Evolutionary conservation across 1,284 basidiomycete genomes (phyloP), one percentile per base, ranked within the genome.

Genomic region (Pterulicium gracile): DNA sequence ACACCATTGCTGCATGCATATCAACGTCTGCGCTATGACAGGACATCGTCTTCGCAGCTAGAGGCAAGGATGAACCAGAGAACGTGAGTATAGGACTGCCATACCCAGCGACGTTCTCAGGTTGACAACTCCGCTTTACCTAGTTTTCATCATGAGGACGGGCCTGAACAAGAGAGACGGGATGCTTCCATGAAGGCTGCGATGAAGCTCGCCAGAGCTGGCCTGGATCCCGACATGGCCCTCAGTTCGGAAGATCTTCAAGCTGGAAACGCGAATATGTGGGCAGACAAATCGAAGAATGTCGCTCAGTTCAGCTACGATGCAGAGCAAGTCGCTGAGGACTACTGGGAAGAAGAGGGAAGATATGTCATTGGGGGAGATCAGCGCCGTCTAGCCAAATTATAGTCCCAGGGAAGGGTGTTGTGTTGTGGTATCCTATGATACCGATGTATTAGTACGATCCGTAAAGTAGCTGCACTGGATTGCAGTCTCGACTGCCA

Each of bases 61-160:
- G 57, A 54, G 12, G 59, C 63, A 14, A 32, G 27, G 42, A 24
- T 36, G 18, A 13, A 39, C 70, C 70, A 66, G 83, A 45, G 80
- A 84, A 60, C 81, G 83, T 49, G 78, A 7, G 27, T 32, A 32
- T n/a, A n/a, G n/a, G n/a, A n/a, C 72, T 0, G 77, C 75, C 0
- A 74, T 80, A 0, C 64, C 83, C 20, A 81, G 79, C 0, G 70
- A 69, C n/a, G n/a, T n/a, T n/a, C n/a, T n/a, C n/a, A n/a, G n/a
- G n/a, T n/a, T n/a, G n/a, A n/a, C n/a, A n/a, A n/a, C n/a, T n/a
- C n/a, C n/a, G n/a, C n/a, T 1, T 51, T 55, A 50, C 39, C 52
- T n/a, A 58, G 58, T 21, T 65, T 61, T 51, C 65, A 66, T 48
- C 50, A 63, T 22, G 50, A 54, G 2, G 65, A 67, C 47, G 65